A percentile compares a stretch with the other conserved stretches of the same genome.
Evolutionary conservation across 129 eudicot genomes (phyloP).

Genomic region (Heracleum sosnowskyi): DNA sequence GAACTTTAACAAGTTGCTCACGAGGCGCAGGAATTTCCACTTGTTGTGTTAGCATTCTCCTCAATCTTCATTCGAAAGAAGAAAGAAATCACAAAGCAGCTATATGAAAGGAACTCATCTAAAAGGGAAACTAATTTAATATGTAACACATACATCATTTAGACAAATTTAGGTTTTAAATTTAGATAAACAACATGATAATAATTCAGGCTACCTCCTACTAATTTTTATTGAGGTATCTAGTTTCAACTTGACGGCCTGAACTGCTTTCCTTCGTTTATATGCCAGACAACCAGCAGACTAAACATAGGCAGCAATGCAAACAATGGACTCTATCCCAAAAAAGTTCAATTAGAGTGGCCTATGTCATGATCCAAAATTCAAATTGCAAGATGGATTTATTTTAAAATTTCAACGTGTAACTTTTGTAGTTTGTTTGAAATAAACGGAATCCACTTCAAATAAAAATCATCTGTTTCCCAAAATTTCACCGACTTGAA

Average conservation of each 20-base stretch:
- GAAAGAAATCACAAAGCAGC: background rate
- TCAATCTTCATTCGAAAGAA: conserved; percentile 35
- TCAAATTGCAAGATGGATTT: background rate
- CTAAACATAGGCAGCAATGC: background rate
- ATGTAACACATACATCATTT: background rate
- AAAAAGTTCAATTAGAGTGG: background rate
- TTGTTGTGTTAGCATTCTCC: conserved; percentile 67
- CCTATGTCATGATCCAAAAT: background rate
- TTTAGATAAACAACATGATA: background rate
- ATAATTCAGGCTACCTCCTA: background rate
- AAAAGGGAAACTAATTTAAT: background rate
- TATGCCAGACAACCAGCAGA: background rate
- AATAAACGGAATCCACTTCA: background rate
- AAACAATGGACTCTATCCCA: background rate
- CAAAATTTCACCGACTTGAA: background rate
- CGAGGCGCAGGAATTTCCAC: conserved; percentile 41
- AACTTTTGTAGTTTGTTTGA: background rate
- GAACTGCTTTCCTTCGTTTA: background rate
- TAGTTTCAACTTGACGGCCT: background rate
- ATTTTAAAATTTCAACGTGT: background rate
- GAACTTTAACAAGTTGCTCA: conserved; percentile 67
- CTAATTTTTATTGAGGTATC: background rate
- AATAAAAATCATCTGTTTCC: background rate
- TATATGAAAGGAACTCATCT: background rate
- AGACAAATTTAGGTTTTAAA: background rate